Conservation (phyloP, 2,329 filamentous ascomycete species). For the Myriosclerotinia duriaeana region DNA sequence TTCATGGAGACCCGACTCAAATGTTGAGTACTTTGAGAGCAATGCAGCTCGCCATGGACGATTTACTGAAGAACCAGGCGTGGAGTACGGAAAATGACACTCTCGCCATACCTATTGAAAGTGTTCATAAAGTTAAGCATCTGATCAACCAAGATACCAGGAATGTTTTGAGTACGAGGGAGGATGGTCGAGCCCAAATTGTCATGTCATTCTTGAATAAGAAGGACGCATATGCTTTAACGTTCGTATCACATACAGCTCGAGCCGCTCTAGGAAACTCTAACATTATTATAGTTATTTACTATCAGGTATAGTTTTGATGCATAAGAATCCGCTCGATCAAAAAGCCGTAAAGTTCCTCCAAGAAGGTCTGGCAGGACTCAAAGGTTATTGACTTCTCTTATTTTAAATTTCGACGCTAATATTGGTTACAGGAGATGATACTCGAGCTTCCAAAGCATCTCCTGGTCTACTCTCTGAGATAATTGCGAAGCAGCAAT, state of each 20-base stretch:
- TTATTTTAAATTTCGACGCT: background rate
- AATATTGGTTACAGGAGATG: background rate
- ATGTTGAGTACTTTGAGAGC: conserved; percentile 59
- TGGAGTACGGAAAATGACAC: conserved; percentile 47
- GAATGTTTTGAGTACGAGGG: conserved; percentile 52
- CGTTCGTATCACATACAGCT: conserved; percentile 30
- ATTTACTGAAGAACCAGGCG: conserved; percentile 44
- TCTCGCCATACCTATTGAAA: conserved; percentile 55
- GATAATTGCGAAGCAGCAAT: conserved; percentile 33
- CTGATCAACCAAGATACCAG: conserved; percentile 59
- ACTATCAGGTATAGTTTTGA: conserved; percentile 36
- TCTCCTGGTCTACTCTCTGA: conserved; percentile 39
- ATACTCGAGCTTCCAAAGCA: conserved; percentile 19
- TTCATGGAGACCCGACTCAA: conserved; percentile 60
- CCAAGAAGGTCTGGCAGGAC: conserved; percentile 54
- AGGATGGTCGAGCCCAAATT: conserved; percentile 53
- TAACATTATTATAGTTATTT: conserved; percentile 32
- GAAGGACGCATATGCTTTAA: conserved; percentile 50
- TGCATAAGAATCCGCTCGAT: conserved; percentile 56
- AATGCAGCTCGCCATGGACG: conserved; percentile 63
- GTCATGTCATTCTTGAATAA: conserved; percentile 62
- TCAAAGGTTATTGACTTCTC: conserved; percentile 32
- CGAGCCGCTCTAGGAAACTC: background rate
- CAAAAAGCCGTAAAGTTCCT: conserved; percentile 58
- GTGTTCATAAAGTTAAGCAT: conserved; percentile 48